Evolutionary conservation across 768 basidiomycete species (phyloP).

Genomic region (Glaciozyma antarctica): DNA sequence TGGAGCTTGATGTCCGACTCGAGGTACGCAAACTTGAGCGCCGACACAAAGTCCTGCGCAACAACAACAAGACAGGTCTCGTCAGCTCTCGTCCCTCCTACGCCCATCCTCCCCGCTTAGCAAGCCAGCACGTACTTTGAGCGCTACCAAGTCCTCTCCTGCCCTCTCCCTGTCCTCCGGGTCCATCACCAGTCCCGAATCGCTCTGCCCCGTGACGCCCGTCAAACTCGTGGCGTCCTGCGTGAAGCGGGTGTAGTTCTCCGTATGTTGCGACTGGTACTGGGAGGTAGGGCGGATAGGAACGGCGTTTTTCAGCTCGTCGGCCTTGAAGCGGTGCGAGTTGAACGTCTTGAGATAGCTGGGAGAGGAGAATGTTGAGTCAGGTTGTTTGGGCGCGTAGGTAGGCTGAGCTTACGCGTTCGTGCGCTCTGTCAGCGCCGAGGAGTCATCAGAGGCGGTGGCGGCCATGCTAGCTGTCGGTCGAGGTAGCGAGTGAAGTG

Average conservation of each 20-base stretch:
- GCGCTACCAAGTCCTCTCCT: slow-evolving; percentile 19
- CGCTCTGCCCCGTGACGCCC: slow-evolving; percentile 15
- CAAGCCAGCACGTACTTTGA: slow-evolving; percentile 13
- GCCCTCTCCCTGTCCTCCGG: slow-evolving; percentile 11
- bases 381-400: background rate
- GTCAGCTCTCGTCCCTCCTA: background rate
- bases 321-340: slow-evolving; percentile 4
- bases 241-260: slow-evolving; percentile 21
- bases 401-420: slow-evolving; percentile 10
- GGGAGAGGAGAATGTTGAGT: background rate
- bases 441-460: background rate
- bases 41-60: slow-evolving; percentile 24
- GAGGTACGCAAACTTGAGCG: slow-evolving; percentile 31
- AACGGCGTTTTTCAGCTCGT: background rate
- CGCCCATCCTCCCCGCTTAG: no score
- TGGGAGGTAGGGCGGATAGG: slow-evolving; percentile 2
- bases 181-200: slow-evolving; percentile 14
- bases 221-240: slow-evolving; percentile 10
- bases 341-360: slow-evolving; percentile 12
- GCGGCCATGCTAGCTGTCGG: background rate
- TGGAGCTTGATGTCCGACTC: slow-evolving; percentile 26
- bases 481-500: background rate
- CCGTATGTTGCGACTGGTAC: slow-evolving; percentile 3
- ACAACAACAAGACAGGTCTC: background rate
- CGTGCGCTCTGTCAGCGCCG: slow-evolving; percentile 3